A percentile compares a stretch with the other conserved stretches of the same genome.
phyloP scores from a whole-genome alignment of 805 yeast genomes.

The Scheffersomyces amazonensis region DNA sequence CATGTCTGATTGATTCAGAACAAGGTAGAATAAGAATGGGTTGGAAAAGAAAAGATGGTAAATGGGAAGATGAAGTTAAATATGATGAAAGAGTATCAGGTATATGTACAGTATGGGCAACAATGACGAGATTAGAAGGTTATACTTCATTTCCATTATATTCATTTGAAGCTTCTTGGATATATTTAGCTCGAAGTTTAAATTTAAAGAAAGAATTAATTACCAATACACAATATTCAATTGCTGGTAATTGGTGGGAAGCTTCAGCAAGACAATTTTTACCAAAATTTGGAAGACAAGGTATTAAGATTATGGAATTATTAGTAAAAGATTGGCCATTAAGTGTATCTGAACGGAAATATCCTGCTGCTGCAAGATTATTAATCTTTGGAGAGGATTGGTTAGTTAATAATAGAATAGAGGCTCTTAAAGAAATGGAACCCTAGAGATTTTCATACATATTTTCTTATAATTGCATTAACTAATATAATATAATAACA shows the following conservation, averaged over 20 bases:
- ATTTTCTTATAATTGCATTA: neutral
- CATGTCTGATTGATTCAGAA: slow-evolving; percentile 72
- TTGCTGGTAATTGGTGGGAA: slow-evolving; percentile 91
- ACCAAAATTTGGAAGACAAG: slow-evolving; percentile 66
- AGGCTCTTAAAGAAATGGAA: slow-evolving; percentile 45
- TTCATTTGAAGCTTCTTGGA: slow-evolving; percentile 58
- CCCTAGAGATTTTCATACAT: slow-evolving; percentile 3
- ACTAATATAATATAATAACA: neutral
- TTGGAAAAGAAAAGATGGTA: slow-evolving; percentile 60
- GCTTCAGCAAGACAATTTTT: slow-evolving; percentile 60
- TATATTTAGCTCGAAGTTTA: slow-evolving; percentile 64
- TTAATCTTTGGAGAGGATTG: slow-evolving; percentile 80
- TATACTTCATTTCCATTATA: slow-evolving; percentile 31
- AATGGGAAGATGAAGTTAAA: slow-evolving; percentile 60
- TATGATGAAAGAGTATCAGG: slow-evolving; percentile 89
- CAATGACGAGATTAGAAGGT: slow-evolving; percentile 50
- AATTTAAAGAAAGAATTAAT: slow-evolving; percentile 53
- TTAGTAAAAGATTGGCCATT: slow-evolving; percentile 52
- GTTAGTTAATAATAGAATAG: slow-evolving; percentile 44
- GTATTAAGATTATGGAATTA: slow-evolving; percentile 51
- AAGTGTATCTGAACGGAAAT: slow-evolving; percentile 48
- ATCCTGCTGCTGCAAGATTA: slow-evolving; percentile 78
- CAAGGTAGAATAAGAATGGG: slow-evolving; percentile 86
- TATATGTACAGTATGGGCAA: slow-evolving; percentile 76
- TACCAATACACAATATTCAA: slow-evolving; percentile 66